Base-by-base conservation (phyloP, 208 protist genomes). In the Spongospora subterranea region DNA sequence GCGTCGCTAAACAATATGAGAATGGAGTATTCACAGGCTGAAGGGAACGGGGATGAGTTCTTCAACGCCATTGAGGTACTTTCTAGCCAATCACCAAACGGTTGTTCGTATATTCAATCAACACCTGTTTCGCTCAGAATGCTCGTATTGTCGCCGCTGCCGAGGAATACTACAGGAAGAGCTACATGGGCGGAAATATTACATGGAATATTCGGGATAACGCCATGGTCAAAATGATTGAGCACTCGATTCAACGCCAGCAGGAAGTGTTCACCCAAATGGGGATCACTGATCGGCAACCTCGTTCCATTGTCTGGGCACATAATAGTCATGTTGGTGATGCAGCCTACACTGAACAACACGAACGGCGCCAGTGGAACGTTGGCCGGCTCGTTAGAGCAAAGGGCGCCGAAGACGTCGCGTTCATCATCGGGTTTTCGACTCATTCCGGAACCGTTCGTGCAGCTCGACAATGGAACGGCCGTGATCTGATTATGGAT, bases 211-310 rank as follows among this genome's bases (percentile, higher is more conserved):
- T 82, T 82, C 71, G 71, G 6, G 71, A 82, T n/a, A 35, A 43
- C 71, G 71, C 71, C 71, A 82, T 82, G 71, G 71, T 82, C 35
- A 82, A 82, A n/a, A 82, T 82, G 71, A 82, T 82, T 35, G 71
- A 35, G n/a, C 35, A 82, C 35, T 40, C n/a, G 71, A 35, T 82
- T 13, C 17, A 35, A 6, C 35, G 6, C 71, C 71, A 82, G n/a
- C 17, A 82, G n/a, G 17, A 35, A 13, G 35, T 40, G n/a, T 60
- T 6, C 50, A 60, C 6, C 13, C 24, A 6, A 24, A 60, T 60
- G 50, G 50, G 50, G 50, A 43, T 35, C 71, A 20, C n/a, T 6
- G 17, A 43, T 6, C 71, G 71, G 17, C 54, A 17, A 29, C 35
- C 71, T 35, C 71, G 71, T 6, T 6, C 35, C 71, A 6, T 82